Evolutionary conservation across 2,329 filamentous ascomycete genomes (phyloP).

Genomic region (Metarhizium rileyi): DNA sequence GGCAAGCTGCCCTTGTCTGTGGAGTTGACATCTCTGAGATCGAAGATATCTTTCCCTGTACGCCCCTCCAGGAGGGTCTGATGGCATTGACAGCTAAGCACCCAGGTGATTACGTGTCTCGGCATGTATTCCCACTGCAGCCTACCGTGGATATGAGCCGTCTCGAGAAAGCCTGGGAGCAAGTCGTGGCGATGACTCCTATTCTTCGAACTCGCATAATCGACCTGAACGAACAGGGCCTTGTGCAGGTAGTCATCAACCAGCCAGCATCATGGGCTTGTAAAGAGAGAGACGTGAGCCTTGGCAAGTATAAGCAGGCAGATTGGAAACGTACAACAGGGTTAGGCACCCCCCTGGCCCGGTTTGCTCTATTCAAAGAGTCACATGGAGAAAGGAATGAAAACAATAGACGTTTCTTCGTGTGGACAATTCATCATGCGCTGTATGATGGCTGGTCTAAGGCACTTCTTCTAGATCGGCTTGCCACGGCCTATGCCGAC

Average conservation of each 20-base stretch:
- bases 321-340: conserved; percentile 5
- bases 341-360: conserved; percentile 9
- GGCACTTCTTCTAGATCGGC: conserved; percentile 20
- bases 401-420: neutral
- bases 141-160: conserved; percentile 4
- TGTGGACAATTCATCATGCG: conserved; percentile 26
- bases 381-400: neutral
- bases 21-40: conserved; percentile 14
- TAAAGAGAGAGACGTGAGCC: neutral
- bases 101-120: conserved; percentile 10
- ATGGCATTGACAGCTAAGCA: conserved; percentile 10
- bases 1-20: conserved; percentile 4
- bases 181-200: conserved; percentile 7
- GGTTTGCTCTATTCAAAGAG: conserved; percentile 5
- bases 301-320: neutral
- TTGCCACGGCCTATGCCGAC: conserved; percentile 9
- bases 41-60: conserved; percentile 20
- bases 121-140: conserved; percentile 9
- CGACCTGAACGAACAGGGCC: conserved; percentile 7
- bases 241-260: conserved; percentile 10
- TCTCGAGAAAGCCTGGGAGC: conserved; percentile 10
- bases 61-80: conserved; percentile 13
- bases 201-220: conserved; percentile 11
- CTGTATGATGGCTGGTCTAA: conserved; percentile 45
- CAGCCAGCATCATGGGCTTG: conserved; percentile 3